These are phyloP conservation scores for Epicoccum nigrum DNA, from an alignment of 2,329 filamentous ascomycete genomes.

Conservation along the genomic window DNA sequence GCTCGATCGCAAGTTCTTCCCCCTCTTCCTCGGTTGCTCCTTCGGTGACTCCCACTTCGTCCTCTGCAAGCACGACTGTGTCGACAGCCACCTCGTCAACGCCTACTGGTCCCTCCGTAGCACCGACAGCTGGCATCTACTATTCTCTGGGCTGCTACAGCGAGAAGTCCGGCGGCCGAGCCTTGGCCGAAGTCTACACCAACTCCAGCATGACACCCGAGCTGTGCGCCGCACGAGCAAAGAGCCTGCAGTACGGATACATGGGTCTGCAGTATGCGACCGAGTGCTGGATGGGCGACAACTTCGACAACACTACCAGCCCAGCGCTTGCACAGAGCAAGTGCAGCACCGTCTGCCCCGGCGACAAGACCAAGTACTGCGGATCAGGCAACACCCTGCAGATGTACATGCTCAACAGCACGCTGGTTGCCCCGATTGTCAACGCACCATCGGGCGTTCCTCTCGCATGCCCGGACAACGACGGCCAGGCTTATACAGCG, in stretches of 20 bases:
- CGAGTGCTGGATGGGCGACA: constrained; percentile 14
- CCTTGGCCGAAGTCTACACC: constrained; percentile 2
- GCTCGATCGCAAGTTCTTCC: not conserved
- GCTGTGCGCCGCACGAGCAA: constrained; percentile 6
- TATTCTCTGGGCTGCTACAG: constrained; percentile 7
- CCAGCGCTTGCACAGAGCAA: not conserved
- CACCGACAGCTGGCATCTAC: constrained; percentile 4
- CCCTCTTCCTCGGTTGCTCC: not conserved
- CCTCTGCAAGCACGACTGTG: not conserved
- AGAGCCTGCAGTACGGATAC: constrained; percentile 2
- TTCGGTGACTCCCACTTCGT: not conserved
- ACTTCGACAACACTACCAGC: not conserved
- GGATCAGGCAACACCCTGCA: constrained; percentile 4
- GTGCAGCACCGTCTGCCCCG: constrained; percentile 6
- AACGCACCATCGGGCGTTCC: not conserved
- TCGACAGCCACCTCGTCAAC: not conserved
- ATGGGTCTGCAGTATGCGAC: constrained; percentile 8
- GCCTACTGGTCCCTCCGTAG: constrained; percentile 2
- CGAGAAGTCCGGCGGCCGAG: constrained; percentile 2
- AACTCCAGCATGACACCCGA: constrained; percentile 7
- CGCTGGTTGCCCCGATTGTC: not conserved
- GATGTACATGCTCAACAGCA: constrained; percentile 14
- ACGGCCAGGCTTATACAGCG: constrained; percentile 5
- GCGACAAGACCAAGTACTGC: not conserved
- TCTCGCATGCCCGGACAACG: not conserved